Conservation (phyloP, 306 rosid genomes). For the Spatholobus suberectus region DNA sequence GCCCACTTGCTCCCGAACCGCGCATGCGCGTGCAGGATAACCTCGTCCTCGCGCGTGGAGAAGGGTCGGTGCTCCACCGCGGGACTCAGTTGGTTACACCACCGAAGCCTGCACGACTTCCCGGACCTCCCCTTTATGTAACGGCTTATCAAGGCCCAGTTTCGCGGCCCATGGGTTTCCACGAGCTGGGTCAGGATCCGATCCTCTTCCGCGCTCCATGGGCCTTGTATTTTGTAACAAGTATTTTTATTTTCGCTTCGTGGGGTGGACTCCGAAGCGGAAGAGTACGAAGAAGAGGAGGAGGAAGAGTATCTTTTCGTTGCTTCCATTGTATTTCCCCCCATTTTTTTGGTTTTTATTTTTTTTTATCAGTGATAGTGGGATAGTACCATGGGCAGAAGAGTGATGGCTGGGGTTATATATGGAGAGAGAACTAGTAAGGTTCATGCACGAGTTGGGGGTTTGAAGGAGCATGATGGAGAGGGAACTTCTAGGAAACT, state of each 20-base stretch:
- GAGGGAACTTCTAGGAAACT: not conserved
- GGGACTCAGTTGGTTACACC: slow-evolving; percentile 93
- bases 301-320: slow-evolving; percentile 50
- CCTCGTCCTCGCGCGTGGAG: slow-evolving; percentile 70
- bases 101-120: slow-evolving; percentile 81
- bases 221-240: slow-evolving; percentile 62
- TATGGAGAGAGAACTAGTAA: not conserved
- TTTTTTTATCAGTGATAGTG: not conserved
- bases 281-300: slow-evolving; percentile 56
- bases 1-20: slow-evolving; percentile 85
- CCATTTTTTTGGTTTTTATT: too few relatives aligned
- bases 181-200: slow-evolving; percentile 70
- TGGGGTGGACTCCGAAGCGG: slow-evolving; percentile 51
- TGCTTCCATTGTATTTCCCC: slow-evolving; percentile 47
- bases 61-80: slow-evolving; percentile 80
- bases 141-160: slow-evolving; percentile 84
- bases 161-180: slow-evolving; percentile 67
- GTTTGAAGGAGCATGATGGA: not conserved
- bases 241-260: not conserved
- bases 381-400: not conserved
- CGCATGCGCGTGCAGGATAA: slow-evolving; percentile 74
- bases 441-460: not conserved
- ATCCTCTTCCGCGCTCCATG: slow-evolving; percentile 91
- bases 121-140: slow-evolving; percentile 75
- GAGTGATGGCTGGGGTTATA: slow-evolving; percentile 20